Evolutionary conservation across 140 eudicot species (phyloP).

Genomic region (Ambrosia hybrid): DNA sequence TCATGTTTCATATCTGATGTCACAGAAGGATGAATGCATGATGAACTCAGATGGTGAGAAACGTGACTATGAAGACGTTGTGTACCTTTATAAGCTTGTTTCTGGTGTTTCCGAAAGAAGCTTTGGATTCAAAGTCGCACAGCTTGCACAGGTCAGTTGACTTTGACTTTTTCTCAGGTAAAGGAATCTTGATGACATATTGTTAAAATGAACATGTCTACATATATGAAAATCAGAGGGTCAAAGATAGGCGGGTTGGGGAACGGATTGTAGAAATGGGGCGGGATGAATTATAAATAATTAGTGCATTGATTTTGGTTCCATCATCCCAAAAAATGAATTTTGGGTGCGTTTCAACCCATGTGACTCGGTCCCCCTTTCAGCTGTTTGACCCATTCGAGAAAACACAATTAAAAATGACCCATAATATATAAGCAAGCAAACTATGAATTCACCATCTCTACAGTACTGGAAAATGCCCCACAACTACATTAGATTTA

Average conservation of each 20-base stretch:
- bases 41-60: slow-evolving; percentile 20
- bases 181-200: neutral
- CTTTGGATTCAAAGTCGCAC: slow-evolving; percentile 96
- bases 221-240: neutral
- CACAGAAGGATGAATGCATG: slow-evolving; percentile 31
- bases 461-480: no score
- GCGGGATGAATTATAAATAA: neutral
- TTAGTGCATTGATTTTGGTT: neutral
- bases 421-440: no score
- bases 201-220: neutral
- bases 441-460: no score
- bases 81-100: slow-evolving; percentile 89
- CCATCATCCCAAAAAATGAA: neutral
- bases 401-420: neutral
- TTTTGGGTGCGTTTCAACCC: neutral
- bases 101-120: slow-evolving; percentile 88
- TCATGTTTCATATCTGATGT: slow-evolving; percentile 83
- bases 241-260: neutral
- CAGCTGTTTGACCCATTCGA: neutral
- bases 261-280: neutral
- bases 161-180: neutral
- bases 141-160: slow-evolving; percentile 82
- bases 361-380: neutral
- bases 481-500: neutral
- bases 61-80: slow-evolving; percentile 50